These are phyloP conservation scores for Blastobotrys apis DNA, from an alignment of 1,139 yeast species.

Conservation along the genomic window DNA sequence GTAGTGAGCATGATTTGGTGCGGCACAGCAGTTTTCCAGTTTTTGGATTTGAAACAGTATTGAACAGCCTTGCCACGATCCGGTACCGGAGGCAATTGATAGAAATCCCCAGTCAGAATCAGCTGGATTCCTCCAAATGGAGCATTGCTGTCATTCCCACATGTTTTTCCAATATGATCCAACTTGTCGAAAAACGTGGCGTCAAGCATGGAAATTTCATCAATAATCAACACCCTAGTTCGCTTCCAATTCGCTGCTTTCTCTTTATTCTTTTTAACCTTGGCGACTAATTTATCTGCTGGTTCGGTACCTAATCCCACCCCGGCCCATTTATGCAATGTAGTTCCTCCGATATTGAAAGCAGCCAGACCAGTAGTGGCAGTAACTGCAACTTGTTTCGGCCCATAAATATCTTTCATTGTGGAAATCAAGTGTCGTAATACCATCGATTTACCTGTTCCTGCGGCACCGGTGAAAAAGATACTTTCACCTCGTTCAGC, in stretches of 20 bases:
- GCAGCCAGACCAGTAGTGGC: slow-evolving; percentile 86
- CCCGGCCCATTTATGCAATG: slow-evolving; percentile 74
- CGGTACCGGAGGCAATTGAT: slow-evolving; percentile 79
- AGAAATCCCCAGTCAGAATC: slow-evolving; percentile 77
- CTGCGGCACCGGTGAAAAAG: slow-evolving; percentile 94
- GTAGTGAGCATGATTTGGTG: slow-evolving; percentile 52
- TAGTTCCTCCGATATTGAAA: slow-evolving; percentile 76
- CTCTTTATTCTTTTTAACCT: neutral
- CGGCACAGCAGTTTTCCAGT: slow-evolving; percentile 65
- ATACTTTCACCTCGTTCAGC: slow-evolving; percentile 21
- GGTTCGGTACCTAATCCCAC: slow-evolving; percentile 60
- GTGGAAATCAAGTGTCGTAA: slow-evolving; percentile 53
- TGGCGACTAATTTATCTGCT: neutral
- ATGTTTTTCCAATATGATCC: slow-evolving; percentile 75
- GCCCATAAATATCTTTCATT: slow-evolving; percentile 39
- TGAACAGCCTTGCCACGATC: slow-evolving; percentile 3
- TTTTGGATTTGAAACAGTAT: slow-evolving; percentile 73
- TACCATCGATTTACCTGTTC: slow-evolving; percentile 88
- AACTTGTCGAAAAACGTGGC: slow-evolving; percentile 61
- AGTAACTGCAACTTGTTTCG: slow-evolving; percentile 53
- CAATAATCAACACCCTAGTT: slow-evolving; percentile 64
- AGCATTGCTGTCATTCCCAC: slow-evolving; percentile 65
- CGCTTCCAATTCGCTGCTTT: slow-evolving; percentile 59
- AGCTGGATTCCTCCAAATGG: slow-evolving; percentile 80
- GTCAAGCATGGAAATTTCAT: slow-evolving; percentile 82